Evolutionary conservation across 345 rosid species (phyloP), one percentile per base, ranked within the genome.

Genomic region (Brassica rapa): DNA sequence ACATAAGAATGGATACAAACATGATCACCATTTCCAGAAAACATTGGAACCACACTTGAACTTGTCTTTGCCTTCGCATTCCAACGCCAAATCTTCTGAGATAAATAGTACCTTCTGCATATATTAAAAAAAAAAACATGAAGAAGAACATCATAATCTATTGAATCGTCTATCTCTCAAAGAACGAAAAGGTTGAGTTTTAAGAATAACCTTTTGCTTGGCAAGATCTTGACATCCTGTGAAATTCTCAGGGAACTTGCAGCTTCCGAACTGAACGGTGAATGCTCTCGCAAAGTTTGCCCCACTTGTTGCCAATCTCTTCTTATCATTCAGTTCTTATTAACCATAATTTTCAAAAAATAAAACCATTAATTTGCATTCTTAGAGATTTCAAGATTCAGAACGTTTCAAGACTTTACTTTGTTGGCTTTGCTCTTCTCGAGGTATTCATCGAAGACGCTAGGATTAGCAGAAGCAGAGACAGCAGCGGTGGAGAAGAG

Each of bases 211-310:
- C 97, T 93, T 90, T 85, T 90, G 98, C 90, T 93, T 90, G 80
- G 99, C 98, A 78, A 93, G 98, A 86, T 90, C 99, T 83, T 95
- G 98, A 85, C 98, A 93, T 27, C 97, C 99, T 9, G 99, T 93
- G 85, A 95, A 95, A 88, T 95, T 95, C 81, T 93, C 93, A 2
- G 99, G 99, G 93, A 95, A 95, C 87, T 91, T 90, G 89, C 99
- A 95, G 61, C 87, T 72, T 29, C 99, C 98, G 35, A 93, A 93
- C 79, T 95, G 80, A 21, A 95, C 98, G 0, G 99, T 95, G 87
- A 80, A 93, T 27, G 99, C 99, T 83, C 98, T 86, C 0, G 98
- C 92, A 81, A 95, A 93, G 87, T 95, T 95, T 4, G 99, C 98
- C 37, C 98, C 98, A 70, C 93, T 95, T 15, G 99, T 93, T 27